Evolutionary conservation across 139 green algal genomes (phyloP).

Genomic region (Pseudopediastrum boryanum): DNA sequence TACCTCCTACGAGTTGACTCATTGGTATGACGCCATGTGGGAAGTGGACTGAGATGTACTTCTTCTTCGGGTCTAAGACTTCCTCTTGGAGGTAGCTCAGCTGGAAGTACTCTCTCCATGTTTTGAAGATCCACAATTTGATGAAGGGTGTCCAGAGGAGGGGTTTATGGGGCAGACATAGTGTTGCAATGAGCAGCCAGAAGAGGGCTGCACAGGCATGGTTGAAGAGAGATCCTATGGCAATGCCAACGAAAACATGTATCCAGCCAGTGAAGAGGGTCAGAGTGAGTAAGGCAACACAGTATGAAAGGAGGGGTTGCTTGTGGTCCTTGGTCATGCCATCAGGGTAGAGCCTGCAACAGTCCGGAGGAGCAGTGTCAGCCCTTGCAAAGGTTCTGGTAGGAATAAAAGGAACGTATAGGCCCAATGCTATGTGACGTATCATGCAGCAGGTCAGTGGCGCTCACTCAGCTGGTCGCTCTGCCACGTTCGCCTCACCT

Average conservation of each 20-base stretch:
- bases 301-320: conserved; percentile 13
- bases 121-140: conserved; percentile 22
- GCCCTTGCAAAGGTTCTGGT: too few species aligned
- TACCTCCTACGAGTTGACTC: conserved; percentile 40
- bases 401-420: too few species aligned
- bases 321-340: conserved; percentile 26
- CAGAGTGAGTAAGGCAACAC: conserved; percentile 41
- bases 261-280: conserved; percentile 41
- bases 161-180: conserved; percentile 25
- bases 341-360: conserved; percentile 45
- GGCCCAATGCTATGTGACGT: too few species aligned
- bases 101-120: conserved; percentile 37
- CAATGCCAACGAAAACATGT: conserved; percentile 20
- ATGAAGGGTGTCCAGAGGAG: conserved; percentile 35
- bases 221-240: not conserved
- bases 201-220: not conserved
- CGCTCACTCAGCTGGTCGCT: too few species aligned
- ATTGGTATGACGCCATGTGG: conserved; percentile 43
- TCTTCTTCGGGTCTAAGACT: conserved; percentile 37
- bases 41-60: conserved; percentile 41
- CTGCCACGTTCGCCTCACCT: too few species aligned
- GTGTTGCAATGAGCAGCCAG: not conserved
- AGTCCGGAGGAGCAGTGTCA: too few species aligned
- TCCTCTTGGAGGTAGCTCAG: conserved; percentile 33
- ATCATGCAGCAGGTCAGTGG: too few species aligned